Base-by-base conservation (phyloP, 2,329 filamentous ascomycete species). In the Cryphonectria naterciae region DNA sequence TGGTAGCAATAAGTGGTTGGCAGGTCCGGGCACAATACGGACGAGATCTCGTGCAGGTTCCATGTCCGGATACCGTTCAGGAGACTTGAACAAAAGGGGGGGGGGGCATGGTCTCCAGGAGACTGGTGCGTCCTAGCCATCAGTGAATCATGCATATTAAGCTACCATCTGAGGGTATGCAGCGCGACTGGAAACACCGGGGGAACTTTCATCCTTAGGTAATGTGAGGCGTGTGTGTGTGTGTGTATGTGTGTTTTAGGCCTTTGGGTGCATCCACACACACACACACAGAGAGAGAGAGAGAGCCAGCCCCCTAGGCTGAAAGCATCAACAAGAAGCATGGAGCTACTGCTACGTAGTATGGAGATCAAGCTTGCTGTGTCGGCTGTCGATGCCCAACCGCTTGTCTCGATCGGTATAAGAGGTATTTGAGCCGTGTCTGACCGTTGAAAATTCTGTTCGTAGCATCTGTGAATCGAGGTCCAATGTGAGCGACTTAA, bases 361-460 rank as follows among this genome's bases (percentile, higher is more conserved):
- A n/a, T n/a, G 46, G 46, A 49, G 19, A 19, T 61, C 22, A 61
- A 61, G 58, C 58, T 61, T 61, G 58, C 28, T 61, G 22, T 35
- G 58, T 68, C n/a, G 61, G 52, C 49, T 46, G 63, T 73, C 69
- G 73, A 72, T 74, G 73, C 72, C 75, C 74, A 74, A 74, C 69
- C 71, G 73, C 71, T 71, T 65, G 69, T 68, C 72, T 60, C 68
- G 68, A 68, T 71, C 58, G 65, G 39, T 43, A 49, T 37, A 17
- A 67, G 56, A 72, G 67, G 54, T 22, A 37, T 28, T n/a, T 70
- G 62, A 66, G 67, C 67, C 72, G 67, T 68, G 71, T 72, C 70
- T 69, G 72, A 74, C 72, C 71, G 73, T 60, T 68, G 65, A 72
- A 74, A 74, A 74, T 60, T 73, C 72, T 73, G 68, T 73, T 67